Evolutionary conservation across 2,329 filamentous ascomycete species (phyloP), one percentile per base, ranked within the genome.

Genomic region (Sclerotinia subarctica): DNA sequence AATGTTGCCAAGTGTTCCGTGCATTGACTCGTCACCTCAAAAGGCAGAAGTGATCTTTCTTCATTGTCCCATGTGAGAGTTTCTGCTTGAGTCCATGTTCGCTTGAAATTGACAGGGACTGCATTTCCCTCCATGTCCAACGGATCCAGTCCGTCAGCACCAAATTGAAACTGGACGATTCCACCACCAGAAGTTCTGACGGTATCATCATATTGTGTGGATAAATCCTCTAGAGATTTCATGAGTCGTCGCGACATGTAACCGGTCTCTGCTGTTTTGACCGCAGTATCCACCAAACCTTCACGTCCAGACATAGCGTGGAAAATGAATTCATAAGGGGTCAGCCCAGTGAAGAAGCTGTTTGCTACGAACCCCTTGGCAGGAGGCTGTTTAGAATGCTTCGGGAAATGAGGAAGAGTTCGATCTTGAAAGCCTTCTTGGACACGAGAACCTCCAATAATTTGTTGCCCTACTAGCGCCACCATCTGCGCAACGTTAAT

Each of bases 401-500:
- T 98, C 66, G 93, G 90, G 77, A 98, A 99, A 79, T 99, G 95
- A 51, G 95, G 95, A 66, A 99, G 80, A 68, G 90, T 97, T 75
- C 95, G 88, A 78, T 98, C 94, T 78, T 98, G 94, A 80, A 99
- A 99, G 8, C 95, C 95, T 79, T 99, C 93, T 56, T 92, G 87
- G 44, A 99, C 94, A 86, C 95, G 94, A 76, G 91, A 88, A 60
- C 93, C 93, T 69, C 91, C 91, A 75, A 99, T 98, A 86, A 98
- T 97, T 75, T 99, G 95, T 80, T 99, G 95, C 63, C 95, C 95
- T 77, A 99, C 95, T 69, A 94, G 89, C 68, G 95, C 94, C 77
- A 98, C 91, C 95, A 99, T 99, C 82, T 99, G 95, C 11, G 95
- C 95, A 46, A 99, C 95, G 83, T 99, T 99, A 83, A 99, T 96